Evolutionary conservation across 371 early-diverging fungal species (phyloP).

Genomic region (Entomophthora muscae): DNA sequence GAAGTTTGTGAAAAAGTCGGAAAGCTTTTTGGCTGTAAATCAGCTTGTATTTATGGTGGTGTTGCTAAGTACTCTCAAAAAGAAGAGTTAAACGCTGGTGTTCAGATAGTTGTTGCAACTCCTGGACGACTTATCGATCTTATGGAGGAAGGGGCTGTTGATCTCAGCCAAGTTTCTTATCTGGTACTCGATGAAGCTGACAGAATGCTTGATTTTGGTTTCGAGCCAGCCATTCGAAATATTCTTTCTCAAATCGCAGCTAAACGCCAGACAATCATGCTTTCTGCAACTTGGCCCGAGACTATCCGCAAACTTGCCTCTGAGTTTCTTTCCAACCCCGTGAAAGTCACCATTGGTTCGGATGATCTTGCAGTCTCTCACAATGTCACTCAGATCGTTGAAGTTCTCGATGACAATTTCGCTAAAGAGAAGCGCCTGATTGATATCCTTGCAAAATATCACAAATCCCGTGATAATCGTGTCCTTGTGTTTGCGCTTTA

Average conservation of each 20-base stretch:
- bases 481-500: slow-evolving; percentile 82
- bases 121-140: slow-evolving; percentile 93
- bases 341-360: slow-evolving; percentile 85
- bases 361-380: slow-evolving; percentile 79
- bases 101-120: slow-evolving; percentile 80
- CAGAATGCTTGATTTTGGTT: slow-evolving; percentile 86
- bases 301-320: slow-evolving; percentile 70
- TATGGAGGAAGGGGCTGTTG: slow-evolving; percentile 50
- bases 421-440: slow-evolving; percentile 65
- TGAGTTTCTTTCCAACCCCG: slow-evolving; percentile 64
- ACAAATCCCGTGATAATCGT: slow-evolving; percentile 54
- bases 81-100: slow-evolving; percentile 34
- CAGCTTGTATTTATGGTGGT: slow-evolving; percentile 60
- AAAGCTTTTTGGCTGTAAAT: slow-evolving; percentile 45
- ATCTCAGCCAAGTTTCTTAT: slow-evolving; percentile 50
- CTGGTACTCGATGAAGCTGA: slow-evolving; percentile 93
- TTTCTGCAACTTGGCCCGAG: slow-evolving; percentile 58
- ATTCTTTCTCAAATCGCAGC: slow-evolving; percentile 37
- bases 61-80: slow-evolving; percentile 49
- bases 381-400: slow-evolving; percentile 85
- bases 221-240: slow-evolving; percentile 72
- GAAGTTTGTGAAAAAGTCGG: slow-evolving; percentile 48
- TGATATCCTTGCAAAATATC: slow-evolving; percentile 63
- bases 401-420: slow-evolving; percentile 58
- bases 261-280: slow-evolving; percentile 78